Conservation (phyloP, 1,284 basidiomycete species). For the Termitomyces sp. region DNA sequence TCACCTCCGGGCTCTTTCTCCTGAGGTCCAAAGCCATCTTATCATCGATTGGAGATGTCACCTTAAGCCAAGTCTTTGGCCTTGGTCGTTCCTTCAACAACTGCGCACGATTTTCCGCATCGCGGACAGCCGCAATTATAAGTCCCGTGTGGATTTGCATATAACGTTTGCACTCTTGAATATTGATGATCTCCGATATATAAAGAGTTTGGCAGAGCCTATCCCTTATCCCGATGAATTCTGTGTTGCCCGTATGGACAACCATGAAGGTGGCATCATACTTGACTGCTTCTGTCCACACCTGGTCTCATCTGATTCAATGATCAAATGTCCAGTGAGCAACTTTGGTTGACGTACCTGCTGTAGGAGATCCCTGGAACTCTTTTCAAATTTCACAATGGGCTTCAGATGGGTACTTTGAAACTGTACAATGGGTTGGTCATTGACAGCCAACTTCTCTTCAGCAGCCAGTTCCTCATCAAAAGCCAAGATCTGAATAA, state of each 20-base stretch:
- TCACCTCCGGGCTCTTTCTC: neutral
- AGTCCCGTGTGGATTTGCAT: slow-evolving; percentile 14
- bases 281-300: slow-evolving; percentile 11
- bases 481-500: too few species aligned
- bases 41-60: neutral
- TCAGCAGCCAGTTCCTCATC: too few species aligned
- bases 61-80: neutral
- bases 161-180: slow-evolving; percentile 1
- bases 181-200: slow-evolving; percentile 9
- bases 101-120: slow-evolving; percentile 1
- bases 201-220: slow-evolving; percentile 11
- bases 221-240: slow-evolving; percentile 15
- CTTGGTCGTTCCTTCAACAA: neutral
- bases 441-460: too few species aligned
- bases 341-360: neutral
- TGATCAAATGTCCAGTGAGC: neutral
- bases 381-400: neutral
- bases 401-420: neutral
- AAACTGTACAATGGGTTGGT: neutral
- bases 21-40: neutral
- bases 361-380: neutral
- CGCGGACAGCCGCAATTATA: slow-evolving; percentile 8
- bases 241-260: slow-evolving; percentile 10
- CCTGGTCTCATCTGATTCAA: neutral
- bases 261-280: slow-evolving; percentile 12